Evolutionary conservation across 176 grass and related monocot species (phyloP), one percentile per base, ranked within the genome.

Genomic region (Carex littledalei): DNA sequence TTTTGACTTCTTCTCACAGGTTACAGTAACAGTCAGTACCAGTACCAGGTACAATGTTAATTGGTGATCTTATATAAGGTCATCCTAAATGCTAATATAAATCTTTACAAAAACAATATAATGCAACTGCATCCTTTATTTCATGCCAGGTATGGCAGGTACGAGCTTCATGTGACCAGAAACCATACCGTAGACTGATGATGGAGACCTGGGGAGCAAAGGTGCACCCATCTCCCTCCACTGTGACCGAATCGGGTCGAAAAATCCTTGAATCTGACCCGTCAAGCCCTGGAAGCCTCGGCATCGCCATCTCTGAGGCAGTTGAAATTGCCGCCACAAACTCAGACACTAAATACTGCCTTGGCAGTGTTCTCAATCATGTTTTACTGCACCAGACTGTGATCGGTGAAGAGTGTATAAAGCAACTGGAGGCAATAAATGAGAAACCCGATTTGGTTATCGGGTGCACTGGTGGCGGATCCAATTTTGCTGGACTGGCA

Each of bases 161-260:
- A 73, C 91, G 95, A 52, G 93, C 93, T 66, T 98, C 95, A 14
- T 98, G 88, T 79, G 93, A 98, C 71, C 95, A 98, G 89, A 98
- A 98, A 88, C 95, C 93, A 11, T 98, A 98, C 79, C 34, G 95
- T 57, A 67, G 91, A 70, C 85, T 98, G 41, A 92, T 98, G 95
- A 98, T 95, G 95, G 91, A 98, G 81, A 98, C 95, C 35, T 98
- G 95, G 95, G 95, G 95, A 54, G 95, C 95, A 10, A 90, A 84
- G 87, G 95, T 98, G 41, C 89, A 95, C 84, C 81, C 95, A 12
- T 98, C 95, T 16, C 95, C 95, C 18, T 98, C 95, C 14, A 0
- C 39, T 5, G 64, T 86, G 77, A 98, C 95, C 21, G 80, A 88
- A 85, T 73, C 91, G 3, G 95, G 93, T 18, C 87, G 3, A 88